Conservation (phyloP, 148 eudicot species). For the Heliamphora exappendiculata region DNA sequence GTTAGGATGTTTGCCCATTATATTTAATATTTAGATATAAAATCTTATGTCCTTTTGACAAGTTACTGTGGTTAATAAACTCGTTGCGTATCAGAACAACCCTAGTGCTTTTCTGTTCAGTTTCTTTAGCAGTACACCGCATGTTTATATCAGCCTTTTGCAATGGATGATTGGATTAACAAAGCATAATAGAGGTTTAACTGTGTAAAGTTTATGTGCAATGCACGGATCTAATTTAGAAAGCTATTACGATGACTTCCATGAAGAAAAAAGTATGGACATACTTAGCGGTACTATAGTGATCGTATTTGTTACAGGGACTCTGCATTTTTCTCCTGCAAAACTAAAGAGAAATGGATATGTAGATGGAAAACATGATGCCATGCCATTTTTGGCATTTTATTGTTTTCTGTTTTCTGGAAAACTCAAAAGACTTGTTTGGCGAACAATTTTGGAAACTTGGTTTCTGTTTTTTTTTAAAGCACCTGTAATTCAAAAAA, state of each 20-base stretch:
- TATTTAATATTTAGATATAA: background rate
- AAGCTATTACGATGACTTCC: too few species aligned
- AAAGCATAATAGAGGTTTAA: background rate
- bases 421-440: too few species aligned
- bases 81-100: background rate
- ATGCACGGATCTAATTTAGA: background rate
- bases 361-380: background rate
- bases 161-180: background rate
- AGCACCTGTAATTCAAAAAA: too few species aligned
- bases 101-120: background rate
- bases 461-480: too few species aligned
- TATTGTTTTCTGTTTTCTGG: too few species aligned
- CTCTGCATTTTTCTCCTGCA: background rate
- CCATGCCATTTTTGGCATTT: background rate
- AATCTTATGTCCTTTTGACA: background rate
- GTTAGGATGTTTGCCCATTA: background rate
- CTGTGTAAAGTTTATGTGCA: background rate
- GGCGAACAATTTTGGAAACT: too few species aligned
- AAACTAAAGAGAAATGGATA: background rate
- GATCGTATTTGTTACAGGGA: background rate
- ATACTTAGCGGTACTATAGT: background rate
- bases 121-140: background rate
- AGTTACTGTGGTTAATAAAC: background rate
- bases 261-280: background rate
- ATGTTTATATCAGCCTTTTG: background rate